These are phyloP conservation scores for Telopea speciosissima DNA, from an alignment of 177 flowering plant genomes.

Conservation along the genomic window DNA sequence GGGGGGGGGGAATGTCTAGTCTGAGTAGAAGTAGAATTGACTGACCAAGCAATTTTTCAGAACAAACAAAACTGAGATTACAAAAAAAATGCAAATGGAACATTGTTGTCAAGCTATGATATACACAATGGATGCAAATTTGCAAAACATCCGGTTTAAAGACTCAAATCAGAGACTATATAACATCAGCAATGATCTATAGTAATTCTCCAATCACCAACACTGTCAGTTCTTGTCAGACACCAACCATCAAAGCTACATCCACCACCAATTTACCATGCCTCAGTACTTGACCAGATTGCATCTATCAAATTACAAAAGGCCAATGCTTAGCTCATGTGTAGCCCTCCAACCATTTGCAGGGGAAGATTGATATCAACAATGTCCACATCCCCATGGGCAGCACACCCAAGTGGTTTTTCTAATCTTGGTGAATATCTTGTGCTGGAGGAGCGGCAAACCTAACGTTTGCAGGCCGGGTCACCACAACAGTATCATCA, in stretches of 20 bases:
- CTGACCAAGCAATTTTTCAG: too few relatives aligned
- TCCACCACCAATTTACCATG: neutral
- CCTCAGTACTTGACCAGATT: neutral
- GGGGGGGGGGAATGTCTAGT: too few relatives aligned
- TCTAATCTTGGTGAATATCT: slow-evolving; percentile 47
- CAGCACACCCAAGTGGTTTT: neutral
- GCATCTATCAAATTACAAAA: neutral
- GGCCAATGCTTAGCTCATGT: neutral
- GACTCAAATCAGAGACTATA: too few relatives aligned
- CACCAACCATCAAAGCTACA: too few relatives aligned
- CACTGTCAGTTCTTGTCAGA: neutral
- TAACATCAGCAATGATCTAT: too few relatives aligned
- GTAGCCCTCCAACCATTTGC: neutral
- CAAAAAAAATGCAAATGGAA: too few relatives aligned
- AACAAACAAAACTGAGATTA: too few relatives aligned
- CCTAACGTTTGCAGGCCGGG: slow-evolving; percentile 71
- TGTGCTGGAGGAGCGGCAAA: slow-evolving; percentile 77
- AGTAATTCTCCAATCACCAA: too few relatives aligned
- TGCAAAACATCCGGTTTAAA: too few relatives aligned
- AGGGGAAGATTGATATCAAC: neutral
- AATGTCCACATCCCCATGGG: neutral
- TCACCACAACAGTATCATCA: slow-evolving; percentile 75
- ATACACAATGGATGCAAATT: too few relatives aligned
- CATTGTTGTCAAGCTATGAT: too few relatives aligned
- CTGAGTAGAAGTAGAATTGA: too few relatives aligned